Evolutionary conservation across 495 filamentous ascomycete genomes (phyloP), one percentile per base, ranked within the genome.

Genomic region (Podospora australis): DNA sequence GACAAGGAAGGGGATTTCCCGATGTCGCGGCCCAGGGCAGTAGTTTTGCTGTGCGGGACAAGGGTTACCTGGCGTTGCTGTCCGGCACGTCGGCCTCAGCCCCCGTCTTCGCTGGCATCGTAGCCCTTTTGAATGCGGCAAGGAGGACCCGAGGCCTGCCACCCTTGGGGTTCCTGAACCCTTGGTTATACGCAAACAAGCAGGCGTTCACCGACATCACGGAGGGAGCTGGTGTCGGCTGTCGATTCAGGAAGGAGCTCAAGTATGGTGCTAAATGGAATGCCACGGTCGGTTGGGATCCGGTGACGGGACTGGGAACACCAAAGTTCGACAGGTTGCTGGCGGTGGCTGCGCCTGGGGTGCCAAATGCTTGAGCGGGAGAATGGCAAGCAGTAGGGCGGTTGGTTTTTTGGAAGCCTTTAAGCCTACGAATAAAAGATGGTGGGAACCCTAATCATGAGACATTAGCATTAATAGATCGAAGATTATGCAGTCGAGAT

Each of bases 101-200:
- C 8, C 84, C 84, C 0, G 65, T 77, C 1, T 78, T 83, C 25
- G 73, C 77, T 0, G 80, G 71, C 16, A 56, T 88, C 28, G 58
- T 88, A 16, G 70, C 71, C 0, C 68, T 86, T 19, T 69, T 88
- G 24, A 87, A 87, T 55, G 79, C 82, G 54, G 82, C 78, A 1
- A 71, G 80, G 2, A 57, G 82, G 8, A 58, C 70, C 0, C 66
- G 62, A 13, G 73, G 75, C 11, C 63, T 75, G 54, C 63, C 75
- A 1, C 58, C 74, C 0, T 60, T 87, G 48, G 84, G 84, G 0
- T 87, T 84, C 66, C 57, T 86, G 17, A 87, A 88, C 58, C 83
- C 82, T 0, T 83, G 77, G 72, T 53, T 88, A 21, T 88, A 87
- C 61, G 60, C 62, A 2, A 63, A 53, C 9, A 62, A 65, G 34